phyloP scores from a whole-genome alignment of 306 rosid genomes.

The Rosa chinensis region DNA sequence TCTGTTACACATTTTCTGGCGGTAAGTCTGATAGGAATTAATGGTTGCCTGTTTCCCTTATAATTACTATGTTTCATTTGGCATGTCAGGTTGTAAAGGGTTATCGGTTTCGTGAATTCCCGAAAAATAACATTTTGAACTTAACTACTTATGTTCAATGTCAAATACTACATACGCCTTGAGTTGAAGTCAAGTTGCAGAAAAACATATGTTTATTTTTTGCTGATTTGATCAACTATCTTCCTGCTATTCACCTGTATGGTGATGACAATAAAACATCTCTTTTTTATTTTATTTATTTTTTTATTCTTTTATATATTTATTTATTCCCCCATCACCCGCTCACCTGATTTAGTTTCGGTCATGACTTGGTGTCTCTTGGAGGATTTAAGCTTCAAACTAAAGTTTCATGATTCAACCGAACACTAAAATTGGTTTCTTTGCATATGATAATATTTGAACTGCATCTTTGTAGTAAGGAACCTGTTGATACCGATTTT shows the following conservation, averaged over 20 bases:
- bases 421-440: background rate
- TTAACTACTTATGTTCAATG: background rate
- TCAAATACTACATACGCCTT: background rate
- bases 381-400: background rate
- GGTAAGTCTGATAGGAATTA: constrained; percentile 51
- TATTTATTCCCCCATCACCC: background rate
- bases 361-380: background rate
- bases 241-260: background rate
- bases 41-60: background rate
- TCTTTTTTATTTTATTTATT: too few species aligned
- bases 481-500: background rate
- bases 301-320: background rate
- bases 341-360: background rate
- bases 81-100: background rate
- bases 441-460: background rate
- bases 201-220: background rate
- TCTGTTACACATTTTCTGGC: constrained; percentile 84
- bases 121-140: background rate
- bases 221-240: background rate
- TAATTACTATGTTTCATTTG: background rate
- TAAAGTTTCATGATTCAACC: background rate
- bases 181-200: background rate
- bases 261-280: background rate
- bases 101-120: background rate
- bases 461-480: background rate